phyloP scores from a whole-genome alignment of 352 stramenopile species.

The Paralagenidium karlingii region DNA sequence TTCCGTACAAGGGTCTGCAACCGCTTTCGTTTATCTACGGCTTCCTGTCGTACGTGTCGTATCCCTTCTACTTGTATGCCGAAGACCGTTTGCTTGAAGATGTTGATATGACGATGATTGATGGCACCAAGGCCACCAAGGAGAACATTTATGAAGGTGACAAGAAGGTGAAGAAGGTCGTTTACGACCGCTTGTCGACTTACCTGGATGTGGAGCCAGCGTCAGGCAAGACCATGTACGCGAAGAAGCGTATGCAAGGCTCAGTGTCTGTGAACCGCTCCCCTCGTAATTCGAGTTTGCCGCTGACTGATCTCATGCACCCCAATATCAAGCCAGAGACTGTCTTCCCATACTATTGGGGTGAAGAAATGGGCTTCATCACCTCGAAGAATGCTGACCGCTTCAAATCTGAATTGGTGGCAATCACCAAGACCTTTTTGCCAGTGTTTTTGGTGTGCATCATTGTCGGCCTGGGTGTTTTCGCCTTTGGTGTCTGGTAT shows the following conservation, averaged over 20 bases:
- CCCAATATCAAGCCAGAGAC: constrained; percentile 32
- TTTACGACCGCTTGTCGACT: constrained; percentile 33
- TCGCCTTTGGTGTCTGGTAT: background rate
- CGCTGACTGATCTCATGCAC: constrained; percentile 58
- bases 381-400: constrained; percentile 18
- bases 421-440: constrained; percentile 31
- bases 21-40: constrained; percentile 45
- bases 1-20: constrained; percentile 54
- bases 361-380: constrained; percentile 31
- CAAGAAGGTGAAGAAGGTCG: constrained; percentile 25
- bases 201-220: constrained; percentile 52
- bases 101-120: constrained; percentile 39
- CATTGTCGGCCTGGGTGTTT: background rate
- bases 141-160: constrained; percentile 31
- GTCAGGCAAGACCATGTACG: constrained; percentile 58
- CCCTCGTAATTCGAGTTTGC: constrained; percentile 10
- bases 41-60: constrained; percentile 62
- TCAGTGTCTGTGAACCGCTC: constrained; percentile 40
- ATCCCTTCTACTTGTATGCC: constrained; percentile 53
- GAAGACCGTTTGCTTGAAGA: constrained; percentile 22
- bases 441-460: constrained; percentile 36
- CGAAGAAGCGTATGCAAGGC: constrained; percentile 40
- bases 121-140: constrained; percentile 26
- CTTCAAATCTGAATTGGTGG: constrained; percentile 33
- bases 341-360: constrained; percentile 46